These are phyloP conservation scores for Aspergillus felis DNA, from an alignment of 2,329 filamentous ascomycete genomes.

Conservation along the genomic window DNA sequence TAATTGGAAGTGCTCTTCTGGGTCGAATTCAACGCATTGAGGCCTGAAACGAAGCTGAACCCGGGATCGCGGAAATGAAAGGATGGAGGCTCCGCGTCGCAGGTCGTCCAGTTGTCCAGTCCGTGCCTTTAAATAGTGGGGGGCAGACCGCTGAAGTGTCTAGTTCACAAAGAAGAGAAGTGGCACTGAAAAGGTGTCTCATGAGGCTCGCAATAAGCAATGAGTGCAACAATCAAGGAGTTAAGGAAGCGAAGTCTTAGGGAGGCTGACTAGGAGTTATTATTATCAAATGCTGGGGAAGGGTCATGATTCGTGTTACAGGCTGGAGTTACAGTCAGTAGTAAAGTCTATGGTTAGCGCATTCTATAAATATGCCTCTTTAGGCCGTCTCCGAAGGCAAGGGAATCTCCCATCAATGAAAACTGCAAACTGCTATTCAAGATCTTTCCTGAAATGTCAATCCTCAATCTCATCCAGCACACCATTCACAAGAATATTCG, in stretches of 20 bases:
- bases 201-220: background rate
- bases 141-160: background rate
- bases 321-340: too few species aligned
- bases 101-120: background rate
- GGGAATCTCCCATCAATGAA: too few species aligned
- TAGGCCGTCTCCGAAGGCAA: too few species aligned
- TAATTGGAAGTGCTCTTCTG: too few species aligned
- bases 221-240: background rate
- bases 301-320: too few species aligned
- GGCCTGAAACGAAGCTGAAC: background rate
- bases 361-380: too few species aligned
- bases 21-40: background rate
- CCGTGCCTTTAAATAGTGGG: constrained; percentile 1
- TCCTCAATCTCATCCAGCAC: too few species aligned
- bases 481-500: too few species aligned
- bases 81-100: constrained; percentile 8
- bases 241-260: background rate
- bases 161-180: background rate
- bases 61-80: constrained; percentile 9
- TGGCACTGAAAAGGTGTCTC: background rate
- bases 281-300: too few species aligned
- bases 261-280: background rate
- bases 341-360: too few species aligned
- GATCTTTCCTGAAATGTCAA: too few species aligned
- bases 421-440: too few species aligned